phyloP scores from a whole-genome alignment of 2,329 filamentous ascomycete species.

The Phyllosticta citrichinensis region DNA sequence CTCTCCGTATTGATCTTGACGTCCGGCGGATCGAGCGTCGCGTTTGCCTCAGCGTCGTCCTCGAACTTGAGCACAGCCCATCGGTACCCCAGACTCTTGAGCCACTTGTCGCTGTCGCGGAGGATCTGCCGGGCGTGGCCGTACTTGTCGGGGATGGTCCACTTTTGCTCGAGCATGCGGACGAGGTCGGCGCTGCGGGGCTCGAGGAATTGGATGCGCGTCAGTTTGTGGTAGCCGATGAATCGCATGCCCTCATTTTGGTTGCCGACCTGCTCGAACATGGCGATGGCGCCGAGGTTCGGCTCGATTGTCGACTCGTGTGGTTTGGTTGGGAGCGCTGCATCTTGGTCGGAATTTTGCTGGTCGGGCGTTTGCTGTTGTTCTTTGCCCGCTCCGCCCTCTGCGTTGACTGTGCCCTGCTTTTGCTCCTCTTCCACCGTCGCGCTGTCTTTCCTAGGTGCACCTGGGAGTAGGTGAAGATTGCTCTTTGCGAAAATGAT shows the following conservation, averaged over 20 bases:
- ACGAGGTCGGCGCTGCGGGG: constrained; percentile 16
- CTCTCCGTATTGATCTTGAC: constrained; percentile 12
- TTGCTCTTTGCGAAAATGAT: constrained; percentile 22
- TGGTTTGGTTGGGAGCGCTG: not conserved
- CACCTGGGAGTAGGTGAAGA: constrained; percentile 17
- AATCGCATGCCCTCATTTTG: constrained; percentile 13
- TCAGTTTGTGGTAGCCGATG: constrained; percentile 17
- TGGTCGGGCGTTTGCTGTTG: not conserved
- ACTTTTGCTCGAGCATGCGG: constrained; percentile 23
- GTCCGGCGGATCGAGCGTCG: constrained; percentile 14
- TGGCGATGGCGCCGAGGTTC: constrained; percentile 12
- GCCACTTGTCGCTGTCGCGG: constrained; percentile 16
- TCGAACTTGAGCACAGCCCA: constrained; percentile 25
- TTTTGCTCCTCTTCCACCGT: not conserved
- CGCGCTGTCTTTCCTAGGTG: not conserved
- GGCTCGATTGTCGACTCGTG: not conserved
- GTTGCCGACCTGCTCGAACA: constrained; percentile 16
- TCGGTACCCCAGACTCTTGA: constrained; percentile 15
- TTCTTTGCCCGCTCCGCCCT: not conserved
- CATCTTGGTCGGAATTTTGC: not conserved
- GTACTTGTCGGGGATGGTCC: constrained; percentile 12
- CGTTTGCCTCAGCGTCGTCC: constrained; percentile 15
- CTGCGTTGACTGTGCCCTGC: not conserved
- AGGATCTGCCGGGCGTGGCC: constrained; percentile 12
- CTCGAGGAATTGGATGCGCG: constrained; percentile 15